These are phyloP conservation scores for Colletotrichum brevisporum DNA, from an alignment of 2,329 filamentous ascomycete species.

Conservation along the genomic window DNA sequence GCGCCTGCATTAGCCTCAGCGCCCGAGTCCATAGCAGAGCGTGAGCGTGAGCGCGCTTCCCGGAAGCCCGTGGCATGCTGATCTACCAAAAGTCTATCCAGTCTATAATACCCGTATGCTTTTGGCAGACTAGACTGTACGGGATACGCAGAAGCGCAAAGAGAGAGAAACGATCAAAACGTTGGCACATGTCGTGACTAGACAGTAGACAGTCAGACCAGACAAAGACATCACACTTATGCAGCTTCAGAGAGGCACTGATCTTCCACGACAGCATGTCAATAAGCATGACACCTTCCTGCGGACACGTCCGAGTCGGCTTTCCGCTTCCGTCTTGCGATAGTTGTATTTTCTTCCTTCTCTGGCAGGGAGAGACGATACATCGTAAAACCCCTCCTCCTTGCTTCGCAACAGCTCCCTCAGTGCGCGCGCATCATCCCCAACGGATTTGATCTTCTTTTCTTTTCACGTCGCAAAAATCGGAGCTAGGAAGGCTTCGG, in stretches of 20 bases:
- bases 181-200: background rate
- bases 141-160: background rate
- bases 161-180: background rate
- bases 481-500: too few species aligned
- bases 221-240: background rate
- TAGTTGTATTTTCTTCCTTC: background rate
- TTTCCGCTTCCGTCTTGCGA: background rate
- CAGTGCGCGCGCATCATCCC: background rate
- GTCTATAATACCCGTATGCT: background rate
- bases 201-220: background rate
- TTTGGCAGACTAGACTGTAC: background rate
- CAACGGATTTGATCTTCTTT: too few species aligned
- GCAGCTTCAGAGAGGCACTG: background rate
- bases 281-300: conserved; percentile 7
- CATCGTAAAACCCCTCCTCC: background rate
- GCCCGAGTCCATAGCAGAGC: background rate
- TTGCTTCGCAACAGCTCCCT: background rate
- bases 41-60: background rate
- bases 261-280: background rate
- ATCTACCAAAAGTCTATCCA: too few species aligned
- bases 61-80: background rate
- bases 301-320: background rate
- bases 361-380: too few species aligned
- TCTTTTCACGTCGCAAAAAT: too few species aligned
- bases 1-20: conserved; percentile 30